Conservation (phyloP, 306 rosid species). For the Lagenaria siceraria region DNA sequence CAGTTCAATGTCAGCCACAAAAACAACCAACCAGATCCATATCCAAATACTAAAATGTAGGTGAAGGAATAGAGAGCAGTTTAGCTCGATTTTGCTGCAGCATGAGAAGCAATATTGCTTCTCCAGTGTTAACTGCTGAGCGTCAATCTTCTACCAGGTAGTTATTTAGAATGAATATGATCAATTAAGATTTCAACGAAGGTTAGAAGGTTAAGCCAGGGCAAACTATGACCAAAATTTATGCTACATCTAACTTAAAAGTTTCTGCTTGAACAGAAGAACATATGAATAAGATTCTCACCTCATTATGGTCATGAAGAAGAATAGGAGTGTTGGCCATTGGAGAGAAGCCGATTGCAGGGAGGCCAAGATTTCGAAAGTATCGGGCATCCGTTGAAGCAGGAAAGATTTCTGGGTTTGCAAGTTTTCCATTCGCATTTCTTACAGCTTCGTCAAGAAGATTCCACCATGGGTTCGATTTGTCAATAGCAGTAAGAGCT, state of each 20-base stretch:
- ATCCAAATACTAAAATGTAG: neutral
- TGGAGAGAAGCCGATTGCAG: slow-evolving; percentile 93
- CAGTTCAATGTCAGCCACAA: neutral
- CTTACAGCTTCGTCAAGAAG: slow-evolving; percentile 59
- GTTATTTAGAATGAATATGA: neutral
- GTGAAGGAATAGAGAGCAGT: too few species aligned
- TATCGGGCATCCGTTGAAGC: slow-evolving; percentile 82
- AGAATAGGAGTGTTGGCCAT: slow-evolving; percentile 86
- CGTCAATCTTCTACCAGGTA: neutral
- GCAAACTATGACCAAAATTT: neutral
- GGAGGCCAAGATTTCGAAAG: slow-evolving; percentile 62
- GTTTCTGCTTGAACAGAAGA: neutral
- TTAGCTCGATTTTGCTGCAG: neutral
- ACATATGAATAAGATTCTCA: slow-evolving; percentile 12
- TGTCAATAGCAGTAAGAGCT: slow-evolving; percentile 49
- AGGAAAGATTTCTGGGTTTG: slow-evolving; percentile 77
- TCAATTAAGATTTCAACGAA: neutral
- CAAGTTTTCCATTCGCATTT: slow-evolving; percentile 72
- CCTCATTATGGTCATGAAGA: slow-evolving; percentile 97
- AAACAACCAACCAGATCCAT: neutral
- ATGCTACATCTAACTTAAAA: neutral
- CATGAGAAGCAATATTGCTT: neutral
- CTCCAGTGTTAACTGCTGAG: neutral
- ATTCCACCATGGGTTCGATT: slow-evolving; percentile 85
- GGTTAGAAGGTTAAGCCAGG: neutral